Evolutionary conservation across 495 filamentous ascomycete species (phyloP).

Genomic region (Aspergillus asperescens): DNA sequence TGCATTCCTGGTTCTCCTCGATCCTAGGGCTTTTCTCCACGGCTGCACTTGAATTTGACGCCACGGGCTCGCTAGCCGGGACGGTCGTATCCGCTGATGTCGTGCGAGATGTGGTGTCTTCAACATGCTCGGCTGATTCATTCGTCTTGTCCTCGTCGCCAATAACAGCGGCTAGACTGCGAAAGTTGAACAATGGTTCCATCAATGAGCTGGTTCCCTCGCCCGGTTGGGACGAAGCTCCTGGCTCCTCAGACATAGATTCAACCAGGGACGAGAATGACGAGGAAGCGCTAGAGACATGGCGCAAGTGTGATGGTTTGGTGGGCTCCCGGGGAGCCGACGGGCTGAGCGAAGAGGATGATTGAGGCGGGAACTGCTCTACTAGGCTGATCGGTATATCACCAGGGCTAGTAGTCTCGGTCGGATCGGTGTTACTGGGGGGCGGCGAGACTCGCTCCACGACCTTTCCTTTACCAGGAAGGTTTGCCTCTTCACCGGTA

Average conservation of each 20-base stretch:
- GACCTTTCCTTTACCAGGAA: conserved; percentile 71
- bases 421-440: not conserved
- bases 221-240: conserved; percentile 16
- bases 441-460: conserved; percentile 53
- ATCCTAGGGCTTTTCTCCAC: conserved; percentile 13
- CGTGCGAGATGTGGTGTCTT: conserved; percentile 21
- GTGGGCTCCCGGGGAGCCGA: conserved; percentile 32
- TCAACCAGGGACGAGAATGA: conserved; percentile 69
- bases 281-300: conserved; percentile 79
- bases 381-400: not conserved
- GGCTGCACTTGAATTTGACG: conserved; percentile 4
- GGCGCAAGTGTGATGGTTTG: conserved; percentile 63
- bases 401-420: not conserved
- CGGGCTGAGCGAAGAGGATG: conserved; percentile 16
- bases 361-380: not conserved
- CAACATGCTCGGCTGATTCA: conserved; percentile 43
- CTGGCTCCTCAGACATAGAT: conserved; percentile 48
- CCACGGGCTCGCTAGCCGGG: conserved; percentile 18
- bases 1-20: conserved; percentile 11
- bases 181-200: conserved; percentile 88
- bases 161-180: conserved; percentile 81
- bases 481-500: conserved; percentile 27
- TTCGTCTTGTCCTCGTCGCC: conserved; percentile 56
- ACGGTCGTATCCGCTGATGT: conserved; percentile 18
- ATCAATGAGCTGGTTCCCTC: conserved; percentile 50